phyloP scores from a whole-genome alignment of 2,329 filamentous ascomycete genomes.

The Colletotrichum tropicale region DNA sequence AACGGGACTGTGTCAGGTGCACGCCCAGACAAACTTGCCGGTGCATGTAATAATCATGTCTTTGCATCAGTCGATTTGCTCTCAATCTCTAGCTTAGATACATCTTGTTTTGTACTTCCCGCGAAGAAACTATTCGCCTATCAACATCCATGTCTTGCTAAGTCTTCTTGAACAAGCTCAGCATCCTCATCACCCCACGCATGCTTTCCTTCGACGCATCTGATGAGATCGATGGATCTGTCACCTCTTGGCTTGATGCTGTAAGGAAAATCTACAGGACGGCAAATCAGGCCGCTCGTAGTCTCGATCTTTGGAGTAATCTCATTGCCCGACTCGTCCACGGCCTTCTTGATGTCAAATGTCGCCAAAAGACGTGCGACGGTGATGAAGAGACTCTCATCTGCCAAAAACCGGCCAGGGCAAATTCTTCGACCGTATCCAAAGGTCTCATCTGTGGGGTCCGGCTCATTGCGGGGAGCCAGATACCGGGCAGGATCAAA shows the following conservation, averaged over 20 bases:
- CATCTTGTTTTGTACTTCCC: fast-evolving
- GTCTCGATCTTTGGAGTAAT: background rate
- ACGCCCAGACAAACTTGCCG: too few relatives aligned
- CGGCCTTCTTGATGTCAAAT: background rate
- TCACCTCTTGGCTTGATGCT: background rate
- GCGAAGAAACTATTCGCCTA: background rate
- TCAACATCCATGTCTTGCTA: background rate
- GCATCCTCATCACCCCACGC: background rate
- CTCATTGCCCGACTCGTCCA: background rate
- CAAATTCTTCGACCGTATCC: background rate
- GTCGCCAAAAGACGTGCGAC: background rate
- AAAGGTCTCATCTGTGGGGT: background rate
- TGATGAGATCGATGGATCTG: background rate
- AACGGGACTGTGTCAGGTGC: too few relatives aligned
- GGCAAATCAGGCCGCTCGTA: background rate
- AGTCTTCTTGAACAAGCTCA: background rate
- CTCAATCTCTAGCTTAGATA: background rate
- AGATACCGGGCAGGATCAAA: background rate
- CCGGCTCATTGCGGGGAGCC: background rate
- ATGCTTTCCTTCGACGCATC: background rate
- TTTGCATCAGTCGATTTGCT: background rate
- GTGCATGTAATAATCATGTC: too few relatives aligned
- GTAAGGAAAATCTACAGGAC: background rate
- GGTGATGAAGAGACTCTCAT: background rate
- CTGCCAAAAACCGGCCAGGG: background rate